Base-by-base conservation (phyloP, 1,284 basidiomycete genomes). In the Mycena sp. region DNA sequence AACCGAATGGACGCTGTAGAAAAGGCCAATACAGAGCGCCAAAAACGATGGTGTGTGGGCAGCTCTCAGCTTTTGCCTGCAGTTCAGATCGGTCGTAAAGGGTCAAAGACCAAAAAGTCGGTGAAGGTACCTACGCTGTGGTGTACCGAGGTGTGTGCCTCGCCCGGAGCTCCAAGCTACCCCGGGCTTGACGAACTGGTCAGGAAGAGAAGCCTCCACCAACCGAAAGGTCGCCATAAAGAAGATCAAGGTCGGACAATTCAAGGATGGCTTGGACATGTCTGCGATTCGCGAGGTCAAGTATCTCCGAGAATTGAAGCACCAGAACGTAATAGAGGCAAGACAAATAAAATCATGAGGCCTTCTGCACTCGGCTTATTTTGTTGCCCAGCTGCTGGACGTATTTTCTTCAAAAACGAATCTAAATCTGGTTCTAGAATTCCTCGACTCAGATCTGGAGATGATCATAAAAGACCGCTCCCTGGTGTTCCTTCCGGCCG, bases 211-310 rank as follows among this genome's bases (percentile, higher is more conserved):
- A 70, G 81, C 86, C 19, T 80, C 87, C 0, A 93, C 91, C 0
- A 86, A 85, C 14, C 79, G 88, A 16, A 91, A 92, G 77, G 88
- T 99, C 6, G 98, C 98, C 56, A 98, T 99, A 74, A 99, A 99
- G 83, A 99, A 99, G 79, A 96, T 98, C 74, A 98, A 98, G 75
- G 92, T 96, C 17, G 95, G 96, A 23, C 91, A 95, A 73, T 95
- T 98, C 84, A 98, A 97, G 76, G 97, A 99, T 78, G 98, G 98
- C 10, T 85, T 99, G 56, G 98, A 99, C 79, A 98, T 99, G 92
- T 98, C 96, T 65, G 98, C 98, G 49, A 91, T 99, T 65, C 91
- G 98, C 40, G 98, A 99, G 80, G 97, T 99, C 73, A 98, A 98
- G 77, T 99, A 96, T 75, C 81, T 99, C 63, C 89, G 94, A 59